These are phyloP conservation scores for Sodiomyces alkalinus DNA, from an alignment of 2,329 filamentous ascomycete genomes.

Conservation along the genomic window DNA sequence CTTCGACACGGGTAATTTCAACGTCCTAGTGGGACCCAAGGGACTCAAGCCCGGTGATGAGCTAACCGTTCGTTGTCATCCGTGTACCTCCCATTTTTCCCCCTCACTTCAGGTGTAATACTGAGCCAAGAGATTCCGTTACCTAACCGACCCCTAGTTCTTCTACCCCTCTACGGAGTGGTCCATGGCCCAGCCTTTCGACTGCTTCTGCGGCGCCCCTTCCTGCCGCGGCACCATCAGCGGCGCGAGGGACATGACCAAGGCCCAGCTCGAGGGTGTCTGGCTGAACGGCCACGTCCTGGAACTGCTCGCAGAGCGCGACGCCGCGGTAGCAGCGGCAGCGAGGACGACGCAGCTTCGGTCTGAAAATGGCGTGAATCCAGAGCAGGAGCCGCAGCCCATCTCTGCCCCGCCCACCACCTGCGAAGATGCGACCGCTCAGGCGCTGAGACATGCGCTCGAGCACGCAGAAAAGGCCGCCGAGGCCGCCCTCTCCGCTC, in stretches of 20 bases:
- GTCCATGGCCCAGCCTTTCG: conserved; percentile 57
- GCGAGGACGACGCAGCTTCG: no score
- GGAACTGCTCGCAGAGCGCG: conserved; percentile 31
- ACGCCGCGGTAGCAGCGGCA: conserved; percentile 6
- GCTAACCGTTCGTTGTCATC: conserved; percentile 29
- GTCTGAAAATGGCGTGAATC: conserved; percentile 2
- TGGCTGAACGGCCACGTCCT: conserved; percentile 50
- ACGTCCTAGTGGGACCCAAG: conserved; percentile 41
- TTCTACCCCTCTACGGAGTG: conserved; percentile 67
- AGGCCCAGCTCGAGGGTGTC: conserved; percentile 35
- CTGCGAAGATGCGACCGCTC: conserved; percentile 21
- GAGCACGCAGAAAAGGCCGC: conserved; percentile 30
- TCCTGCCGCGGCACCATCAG: conserved; percentile 46
- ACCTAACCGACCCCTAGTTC: conserved; percentile 34
- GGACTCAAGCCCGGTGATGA: conserved; percentile 41
- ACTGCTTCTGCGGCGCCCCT: conserved; percentile 43
- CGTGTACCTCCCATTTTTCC: not conserved
- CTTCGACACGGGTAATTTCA: conserved; percentile 42
- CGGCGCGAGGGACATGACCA: conserved; percentile 46
- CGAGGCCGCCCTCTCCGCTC: conserved; percentile 26
- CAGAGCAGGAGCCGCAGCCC: no score
- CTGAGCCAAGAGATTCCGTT: no score
- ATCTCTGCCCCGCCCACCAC: no score
- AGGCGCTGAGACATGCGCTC: conserved; percentile 26
- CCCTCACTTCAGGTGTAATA: no score